Percentiles rank a stretch among this genome's conserved stretches.
Evolutionary conservation across 208 protist species (phyloP).

Genomic region (Trypanosomatidae sp.): DNA sequence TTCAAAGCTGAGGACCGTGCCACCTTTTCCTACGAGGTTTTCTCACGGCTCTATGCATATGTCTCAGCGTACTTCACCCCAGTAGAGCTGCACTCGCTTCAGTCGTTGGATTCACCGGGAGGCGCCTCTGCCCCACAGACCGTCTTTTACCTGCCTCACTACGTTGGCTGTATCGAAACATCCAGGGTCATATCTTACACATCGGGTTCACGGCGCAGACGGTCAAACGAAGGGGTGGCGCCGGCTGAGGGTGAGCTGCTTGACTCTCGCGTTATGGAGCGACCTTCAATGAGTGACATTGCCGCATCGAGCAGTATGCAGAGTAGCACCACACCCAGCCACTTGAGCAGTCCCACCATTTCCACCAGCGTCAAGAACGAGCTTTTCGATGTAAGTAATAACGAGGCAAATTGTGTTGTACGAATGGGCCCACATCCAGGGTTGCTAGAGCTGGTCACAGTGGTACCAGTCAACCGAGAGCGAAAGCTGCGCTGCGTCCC

Average conservation of each 20-base stretch:
- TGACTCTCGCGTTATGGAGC: conserved; percentile 12
- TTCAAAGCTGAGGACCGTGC: conserved; percentile 56
- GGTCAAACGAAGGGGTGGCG: background rate
- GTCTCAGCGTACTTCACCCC: conserved; percentile 48
- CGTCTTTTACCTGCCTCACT: conserved; percentile 30
- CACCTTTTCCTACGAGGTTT: conserved; percentile 46
- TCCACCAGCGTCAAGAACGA: background rate
- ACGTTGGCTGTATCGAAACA: conserved; percentile 26
- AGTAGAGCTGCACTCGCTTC: conserved; percentile 23
- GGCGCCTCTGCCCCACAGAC: conserved; percentile 8
- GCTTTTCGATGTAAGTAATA: background rate
- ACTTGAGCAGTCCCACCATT: background rate
- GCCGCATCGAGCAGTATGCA: background rate
- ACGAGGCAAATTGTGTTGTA: conserved; percentile 25
- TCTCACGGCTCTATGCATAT: conserved; percentile 60
- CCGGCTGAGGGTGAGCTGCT: conserved; percentile 2
- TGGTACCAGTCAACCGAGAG: conserved; percentile 12
- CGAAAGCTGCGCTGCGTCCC: conserved; percentile 23
- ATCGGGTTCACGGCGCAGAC: background rate
- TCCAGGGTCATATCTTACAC: conserved; percentile 32
- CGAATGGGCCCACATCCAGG: conserved; percentile 1
- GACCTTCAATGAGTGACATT: background rate
- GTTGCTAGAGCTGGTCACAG: conserved; percentile 27
- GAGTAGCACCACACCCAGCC: background rate
- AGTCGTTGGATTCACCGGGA: conserved; percentile 1